These are phyloP conservation scores for Tolypocladium tundrense DNA, from an alignment of 2,329 filamentous ascomycete species.

Conservation along the genomic window DNA sequence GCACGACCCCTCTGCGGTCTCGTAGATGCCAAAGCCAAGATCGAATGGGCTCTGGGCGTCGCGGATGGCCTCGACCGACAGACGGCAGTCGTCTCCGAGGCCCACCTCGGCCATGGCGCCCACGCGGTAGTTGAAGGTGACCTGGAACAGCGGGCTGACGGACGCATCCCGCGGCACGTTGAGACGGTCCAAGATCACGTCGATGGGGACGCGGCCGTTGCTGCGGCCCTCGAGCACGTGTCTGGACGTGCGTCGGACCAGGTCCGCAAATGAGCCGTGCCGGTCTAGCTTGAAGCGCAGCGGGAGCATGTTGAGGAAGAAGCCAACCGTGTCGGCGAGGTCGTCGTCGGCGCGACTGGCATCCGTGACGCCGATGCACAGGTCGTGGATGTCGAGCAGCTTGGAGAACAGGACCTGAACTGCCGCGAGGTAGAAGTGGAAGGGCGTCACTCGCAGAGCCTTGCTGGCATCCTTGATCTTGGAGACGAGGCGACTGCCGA, in stretches of 20 bases:
- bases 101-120: constrained; percentile 14
- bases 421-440: constrained; percentile 36
- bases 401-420: constrained; percentile 22
- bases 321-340: constrained; percentile 25
- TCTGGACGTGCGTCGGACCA: constrained; percentile 11
- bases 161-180: constrained; percentile 25
- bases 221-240: constrained; percentile 16
- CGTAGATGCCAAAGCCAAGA: constrained; percentile 7
- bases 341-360: constrained; percentile 10
- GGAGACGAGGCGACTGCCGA: neutral
- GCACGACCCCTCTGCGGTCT: constrained; percentile 2
- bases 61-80: constrained; percentile 10
- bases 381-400: constrained; percentile 19
- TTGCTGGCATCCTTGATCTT: constrained; percentile 8
- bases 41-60: constrained; percentile 11
- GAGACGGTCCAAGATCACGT: constrained; percentile 31
- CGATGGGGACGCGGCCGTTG: constrained; percentile 33
- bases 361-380: constrained; percentile 36
- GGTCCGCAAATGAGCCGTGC: constrained; percentile 11
- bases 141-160: constrained; percentile 35
- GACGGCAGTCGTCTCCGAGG: constrained; percentile 9
- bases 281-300: constrained; percentile 20
- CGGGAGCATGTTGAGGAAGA: constrained; percentile 33
- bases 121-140: constrained; percentile 34
- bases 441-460: constrained; percentile 15